phyloP scores from a whole-genome alignment of 345 rosid genomes.

The Anastatica hierochuntica region DNA sequence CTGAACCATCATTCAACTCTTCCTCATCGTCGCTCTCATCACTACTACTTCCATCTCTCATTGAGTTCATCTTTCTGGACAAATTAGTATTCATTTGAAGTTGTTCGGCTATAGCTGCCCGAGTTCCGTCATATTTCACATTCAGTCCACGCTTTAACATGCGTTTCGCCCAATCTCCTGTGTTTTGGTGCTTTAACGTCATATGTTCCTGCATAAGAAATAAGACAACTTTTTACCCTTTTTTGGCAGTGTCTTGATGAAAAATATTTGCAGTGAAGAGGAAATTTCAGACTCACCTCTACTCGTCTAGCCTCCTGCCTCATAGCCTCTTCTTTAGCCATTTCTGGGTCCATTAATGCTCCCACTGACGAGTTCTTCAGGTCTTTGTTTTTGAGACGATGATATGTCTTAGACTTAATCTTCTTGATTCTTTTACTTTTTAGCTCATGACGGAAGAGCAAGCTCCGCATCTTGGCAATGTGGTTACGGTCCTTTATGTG shows the following conservation, averaged over 20 bases:
- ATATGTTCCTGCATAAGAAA: constrained; percentile 62
- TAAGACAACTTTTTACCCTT: background rate
- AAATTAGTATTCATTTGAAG: constrained; percentile 59
- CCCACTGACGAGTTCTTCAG: constrained; percentile 37
- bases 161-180: constrained; percentile 72
- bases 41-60: constrained; percentile 58
- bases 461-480: constrained; percentile 75
- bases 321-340: constrained; percentile 64
- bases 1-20: constrained; percentile 32
- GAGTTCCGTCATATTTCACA: constrained; percentile 68
- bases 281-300: constrained; percentile 45
- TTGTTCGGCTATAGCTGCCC: constrained; percentile 78
- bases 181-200: constrained; percentile 75
- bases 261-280: background rate
- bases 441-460: constrained; percentile 81
- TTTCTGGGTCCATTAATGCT: constrained; percentile 68
- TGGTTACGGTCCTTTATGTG: constrained; percentile 44
- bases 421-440: constrained; percentile 76
- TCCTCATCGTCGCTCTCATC: constrained; percentile 56
- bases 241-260: background rate
- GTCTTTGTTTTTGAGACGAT: constrained; percentile 63
- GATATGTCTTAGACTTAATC: constrained; percentile 82
- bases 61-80: constrained; percentile 76
- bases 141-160: constrained; percentile 57
- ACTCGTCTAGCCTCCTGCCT: constrained; percentile 72